These are phyloP conservation scores for Candida insectalens DNA, from an alignment of 805 yeast species.

Conservation along the genomic window DNA sequence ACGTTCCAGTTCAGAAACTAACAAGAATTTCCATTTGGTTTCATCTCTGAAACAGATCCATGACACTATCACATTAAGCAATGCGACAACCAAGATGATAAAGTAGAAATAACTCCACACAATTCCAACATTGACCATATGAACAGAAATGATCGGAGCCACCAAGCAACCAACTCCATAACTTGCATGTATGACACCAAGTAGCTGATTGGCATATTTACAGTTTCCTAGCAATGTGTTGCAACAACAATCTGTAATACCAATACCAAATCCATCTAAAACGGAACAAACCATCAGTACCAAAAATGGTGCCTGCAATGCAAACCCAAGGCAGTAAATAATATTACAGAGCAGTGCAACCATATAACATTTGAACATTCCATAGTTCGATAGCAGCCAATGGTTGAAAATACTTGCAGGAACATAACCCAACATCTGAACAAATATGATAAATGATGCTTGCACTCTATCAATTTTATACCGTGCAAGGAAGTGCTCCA, in stretches of 20 bases:
- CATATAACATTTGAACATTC: slow-evolving; percentile 38
- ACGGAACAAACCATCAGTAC: slow-evolving; percentile 30
- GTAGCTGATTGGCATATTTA: slow-evolving; percentile 36
- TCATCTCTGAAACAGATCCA: slow-evolving; percentile 29
- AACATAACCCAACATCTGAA: slow-evolving; percentile 47
- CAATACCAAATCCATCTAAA: slow-evolving; percentile 45
- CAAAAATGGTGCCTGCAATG: slow-evolving; percentile 31
- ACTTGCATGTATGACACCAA: slow-evolving; percentile 43
- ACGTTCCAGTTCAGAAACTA: slow-evolving; percentile 8
- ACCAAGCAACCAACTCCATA: slow-evolving; percentile 47
- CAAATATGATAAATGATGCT: slow-evolving; percentile 40
- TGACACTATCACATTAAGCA: slow-evolving; percentile 16
- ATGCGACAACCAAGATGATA: slow-evolving; percentile 23
- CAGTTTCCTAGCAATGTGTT: slow-evolving; percentile 43
- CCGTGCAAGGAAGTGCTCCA: slow-evolving; percentile 39
- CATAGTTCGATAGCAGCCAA: slow-evolving; percentile 29
- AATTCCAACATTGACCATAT: slow-evolving; percentile 27
- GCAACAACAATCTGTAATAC: slow-evolving; percentile 45
- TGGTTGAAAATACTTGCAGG: slow-evolving; percentile 41
- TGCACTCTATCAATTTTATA: slow-evolving; percentile 39
- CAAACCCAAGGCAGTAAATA: slow-evolving; percentile 19
- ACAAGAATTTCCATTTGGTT: slow-evolving; percentile 34
- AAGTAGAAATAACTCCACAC: slow-evolving; percentile 38
- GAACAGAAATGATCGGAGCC: slow-evolving; percentile 36
- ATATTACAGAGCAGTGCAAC: slow-evolving; percentile 7